phyloP scores from a whole-genome alignment of 208 protist species.

The Herpetomonas tarakana region DNA sequence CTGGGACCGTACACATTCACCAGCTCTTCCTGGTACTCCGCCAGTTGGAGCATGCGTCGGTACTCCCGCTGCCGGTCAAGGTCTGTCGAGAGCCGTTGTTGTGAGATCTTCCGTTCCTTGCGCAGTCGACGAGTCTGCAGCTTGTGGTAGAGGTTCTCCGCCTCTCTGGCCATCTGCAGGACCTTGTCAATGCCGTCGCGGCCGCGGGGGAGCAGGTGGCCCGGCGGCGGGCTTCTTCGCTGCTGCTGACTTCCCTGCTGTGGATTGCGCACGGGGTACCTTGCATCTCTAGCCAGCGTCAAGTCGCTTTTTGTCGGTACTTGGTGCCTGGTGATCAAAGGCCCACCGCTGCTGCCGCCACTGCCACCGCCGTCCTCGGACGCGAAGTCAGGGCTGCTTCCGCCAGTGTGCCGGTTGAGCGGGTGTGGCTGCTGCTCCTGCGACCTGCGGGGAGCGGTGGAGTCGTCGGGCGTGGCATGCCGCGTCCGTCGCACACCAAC shows the following conservation, averaged over 20 bases:
- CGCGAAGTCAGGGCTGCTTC: no score
- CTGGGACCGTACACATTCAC: constrained; percentile 47
- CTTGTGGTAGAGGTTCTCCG: constrained; percentile 25
- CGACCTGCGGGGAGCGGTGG: no score
- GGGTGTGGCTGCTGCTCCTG: no score
- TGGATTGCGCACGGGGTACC: neutral
- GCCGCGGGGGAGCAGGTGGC: constrained; percentile 38
- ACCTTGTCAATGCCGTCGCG: constrained; percentile 45
- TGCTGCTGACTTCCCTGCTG: neutral
- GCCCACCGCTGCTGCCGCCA: no score
- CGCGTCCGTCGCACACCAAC: no score
- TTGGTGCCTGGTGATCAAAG: no score
- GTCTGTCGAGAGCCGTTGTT: constrained; percentile 22
- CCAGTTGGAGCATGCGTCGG: constrained; percentile 28
- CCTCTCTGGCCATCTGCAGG: constrained; percentile 29
- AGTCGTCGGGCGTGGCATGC: no score
- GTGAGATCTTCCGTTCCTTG: constrained; percentile 19
- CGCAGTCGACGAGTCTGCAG: constrained; percentile 34
- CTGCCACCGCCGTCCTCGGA: no score
- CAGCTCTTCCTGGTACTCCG: constrained; percentile 54
- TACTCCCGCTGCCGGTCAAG: constrained; percentile 46
- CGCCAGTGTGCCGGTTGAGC: no score
- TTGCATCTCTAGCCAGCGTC: neutral
- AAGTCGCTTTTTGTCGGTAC: no score
- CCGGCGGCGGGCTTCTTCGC: constrained; percentile 5